A percentile compares a stretch with the other conserved stretches of the same genome.
phyloP scores from a whole-genome alignment of 805 yeast genomes.

The Ogataea allantospora region DNA sequence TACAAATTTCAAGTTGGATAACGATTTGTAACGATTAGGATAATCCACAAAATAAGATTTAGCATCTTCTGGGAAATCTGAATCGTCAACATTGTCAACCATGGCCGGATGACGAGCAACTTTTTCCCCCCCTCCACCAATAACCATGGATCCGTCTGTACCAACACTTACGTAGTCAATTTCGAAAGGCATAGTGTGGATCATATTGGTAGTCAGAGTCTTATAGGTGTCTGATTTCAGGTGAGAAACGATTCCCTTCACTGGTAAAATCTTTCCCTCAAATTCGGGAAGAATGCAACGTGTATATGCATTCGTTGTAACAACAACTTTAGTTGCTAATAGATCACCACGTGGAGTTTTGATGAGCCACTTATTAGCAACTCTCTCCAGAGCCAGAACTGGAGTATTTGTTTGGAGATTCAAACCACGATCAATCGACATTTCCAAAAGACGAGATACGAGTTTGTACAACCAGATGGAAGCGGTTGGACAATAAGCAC shows the following conservation, averaged over 20 bases:
- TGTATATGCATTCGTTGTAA: slow-evolving; percentile 39
- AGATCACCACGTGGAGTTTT: slow-evolving; percentile 28
- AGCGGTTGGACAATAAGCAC: slow-evolving; percentile 40
- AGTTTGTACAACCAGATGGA: slow-evolving; percentile 47
- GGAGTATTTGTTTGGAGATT: slow-evolving; percentile 43
- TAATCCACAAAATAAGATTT: slow-evolving; percentile 28
- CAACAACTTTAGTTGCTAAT: slow-evolving; percentile 35
- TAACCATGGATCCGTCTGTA: slow-evolving; percentile 36
- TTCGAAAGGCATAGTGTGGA: slow-evolving; percentile 23
- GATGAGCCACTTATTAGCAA: slow-evolving; percentile 34
- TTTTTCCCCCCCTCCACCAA: slow-evolving; percentile 33
- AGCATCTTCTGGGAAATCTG: slow-evolving; percentile 26
- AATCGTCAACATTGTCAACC: slow-evolving; percentile 35
- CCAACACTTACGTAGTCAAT: slow-evolving; percentile 35
- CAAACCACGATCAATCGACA: slow-evolving; percentile 35
- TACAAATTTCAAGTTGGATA: slow-evolving; percentile 27
- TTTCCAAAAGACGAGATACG: slow-evolving; percentile 34
- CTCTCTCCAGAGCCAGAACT: slow-evolving; percentile 29
- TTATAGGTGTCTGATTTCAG: slow-evolving; percentile 19
- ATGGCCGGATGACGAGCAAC: slow-evolving; percentile 16
- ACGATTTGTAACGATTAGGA: slow-evolving; percentile 29
- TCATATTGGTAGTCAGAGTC: slow-evolving; percentile 15
- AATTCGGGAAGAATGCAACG: slow-evolving; percentile 29
- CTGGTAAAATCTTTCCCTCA: slow-evolving; percentile 33
- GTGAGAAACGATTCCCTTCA: slow-evolving; percentile 34